A percentile compares a stretch with the other conserved stretches of the same genome.
Conservation (phyloP, 306 rosid genomes). For the Rubus parviflorus region DNA sequence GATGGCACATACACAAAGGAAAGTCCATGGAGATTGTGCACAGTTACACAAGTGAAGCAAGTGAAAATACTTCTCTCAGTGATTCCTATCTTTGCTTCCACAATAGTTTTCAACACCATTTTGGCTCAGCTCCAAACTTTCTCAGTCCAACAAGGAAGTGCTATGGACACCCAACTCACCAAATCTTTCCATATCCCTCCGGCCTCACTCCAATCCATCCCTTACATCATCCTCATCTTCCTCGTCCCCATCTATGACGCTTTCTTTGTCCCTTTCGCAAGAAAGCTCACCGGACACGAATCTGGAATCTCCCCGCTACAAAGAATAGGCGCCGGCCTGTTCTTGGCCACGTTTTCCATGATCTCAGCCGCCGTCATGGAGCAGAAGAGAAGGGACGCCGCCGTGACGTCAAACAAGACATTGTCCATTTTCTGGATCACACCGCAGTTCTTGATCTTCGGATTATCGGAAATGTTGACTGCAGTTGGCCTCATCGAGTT, state of each 20-base stretch:
- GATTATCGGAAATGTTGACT: slow-evolving; percentile 88
- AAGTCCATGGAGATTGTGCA: slow-evolving; percentile 83
- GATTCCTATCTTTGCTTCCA: slow-evolving; percentile 91
- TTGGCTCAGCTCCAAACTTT: slow-evolving; percentile 97
- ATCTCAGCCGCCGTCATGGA: slow-evolving; percentile 84
- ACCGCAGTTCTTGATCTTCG: slow-evolving; percentile 91
- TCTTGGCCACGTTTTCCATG: slow-evolving; percentile 86
- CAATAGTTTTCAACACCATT: slow-evolving; percentile 92
- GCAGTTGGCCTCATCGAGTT: slow-evolving; percentile 89
- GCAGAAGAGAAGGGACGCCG: slow-evolving; percentile 71
- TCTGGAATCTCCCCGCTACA: slow-evolving; percentile 80
- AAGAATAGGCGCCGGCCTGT: slow-evolving; percentile 85
- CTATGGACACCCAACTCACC: slow-evolving; percentile 72
- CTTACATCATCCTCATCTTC: slow-evolving; percentile 78
- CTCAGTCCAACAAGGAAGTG: slow-evolving; percentile 91
- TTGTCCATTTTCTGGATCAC: slow-evolving; percentile 94
- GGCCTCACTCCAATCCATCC: slow-evolving; percentile 90
- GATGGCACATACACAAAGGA: slow-evolving; percentile 52
- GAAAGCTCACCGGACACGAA: slow-evolving; percentile 68
- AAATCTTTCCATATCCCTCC: slow-evolving; percentile 77
- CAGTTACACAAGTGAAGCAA: slow-evolving; percentile 66
- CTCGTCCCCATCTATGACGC: slow-evolving; percentile 79
- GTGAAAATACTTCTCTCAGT: slow-evolving; percentile 73
- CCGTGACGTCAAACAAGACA: slow-evolving; percentile 36
- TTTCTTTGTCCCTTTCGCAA: slow-evolving; percentile 78